Evolutionary conservation across 805 yeast species (phyloP).

Genomic region (Ogataea trehaloabstinens): DNA sequence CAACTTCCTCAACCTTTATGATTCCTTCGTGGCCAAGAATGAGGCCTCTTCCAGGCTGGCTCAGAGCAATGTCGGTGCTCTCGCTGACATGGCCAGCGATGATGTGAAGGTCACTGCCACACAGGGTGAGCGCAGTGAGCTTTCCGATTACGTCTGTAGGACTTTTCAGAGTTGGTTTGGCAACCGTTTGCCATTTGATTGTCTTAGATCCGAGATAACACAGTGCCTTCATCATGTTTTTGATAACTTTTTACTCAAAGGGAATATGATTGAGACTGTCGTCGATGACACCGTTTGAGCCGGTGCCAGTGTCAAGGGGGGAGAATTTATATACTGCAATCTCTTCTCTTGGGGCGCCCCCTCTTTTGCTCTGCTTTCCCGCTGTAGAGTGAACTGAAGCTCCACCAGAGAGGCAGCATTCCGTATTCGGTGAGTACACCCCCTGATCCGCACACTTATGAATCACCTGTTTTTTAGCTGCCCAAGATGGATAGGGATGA

Average conservation of each 20-base stretch:
- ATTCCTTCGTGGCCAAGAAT: constrained; percentile 63
- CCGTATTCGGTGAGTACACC: too few relatives aligned
- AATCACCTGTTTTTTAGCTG: too few relatives aligned
- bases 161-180: constrained; percentile 42
- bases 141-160: constrained; percentile 59
- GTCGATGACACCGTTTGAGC: background rate
- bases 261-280: background rate
- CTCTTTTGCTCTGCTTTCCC: too few relatives aligned
- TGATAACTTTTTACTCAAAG: background rate
- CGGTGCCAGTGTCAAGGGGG: background rate
- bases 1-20: constrained; percentile 50
- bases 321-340: too few relatives aligned
- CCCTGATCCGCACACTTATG: too few relatives aligned
- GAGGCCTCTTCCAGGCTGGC: constrained; percentile 23
- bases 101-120: constrained; percentile 66
- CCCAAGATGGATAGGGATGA: too few relatives aligned
- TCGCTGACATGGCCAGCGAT: constrained; percentile 60
- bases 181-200: constrained; percentile 36
- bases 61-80: constrained; percentile 35
- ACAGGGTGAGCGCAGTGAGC: constrained; percentile 56
- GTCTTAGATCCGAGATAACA: constrained; percentile 44
- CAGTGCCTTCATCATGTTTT: constrained; percentile 43
- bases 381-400: too few relatives aligned
- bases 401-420: too few relatives aligned
- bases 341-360: too few relatives aligned